Base-by-base conservation (phyloP, 164 flowering plant genomes). In the Annona cherimola region DNA sequence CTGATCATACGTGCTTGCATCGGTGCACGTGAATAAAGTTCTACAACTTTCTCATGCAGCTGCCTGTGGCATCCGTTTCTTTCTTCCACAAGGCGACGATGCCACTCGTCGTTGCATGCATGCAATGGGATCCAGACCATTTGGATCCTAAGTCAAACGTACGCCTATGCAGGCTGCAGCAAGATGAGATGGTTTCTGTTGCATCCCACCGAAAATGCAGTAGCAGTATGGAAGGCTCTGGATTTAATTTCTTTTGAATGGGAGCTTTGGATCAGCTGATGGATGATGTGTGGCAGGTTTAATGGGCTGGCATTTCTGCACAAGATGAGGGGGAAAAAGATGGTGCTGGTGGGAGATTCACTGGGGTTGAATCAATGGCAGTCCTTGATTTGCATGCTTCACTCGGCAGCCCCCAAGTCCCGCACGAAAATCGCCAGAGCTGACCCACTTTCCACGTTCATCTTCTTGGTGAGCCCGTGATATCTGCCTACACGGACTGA, bases 291-390 rank as follows among this genome's bases (percentile, higher is more conserved):
- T 73, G 44, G 63, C 61, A 94, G 98, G 82, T 94, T 94, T 69
- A 46, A 89, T 79, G 99, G 92, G 75, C 70, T 80, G 39, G 80
- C 79, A 46, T 91, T 95, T 80, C 66, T 93, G 83, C 1, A n/a
- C 68, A 88, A 80, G 45, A 91, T 93, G 98, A 84, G 77, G 70
- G 96, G 92, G 60, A 92, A 86, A 72, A 84, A 81, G 0, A 80
- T 95, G 69, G 89, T 95, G 98, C 89, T 95, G 73, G 98, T 91
- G 5, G 98, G 99, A 2, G 98, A 95, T 66, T 93, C 98, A 0
- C 73, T 95, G 2, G 96, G 97, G 2, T 76, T 84, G 71, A 91
- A 95, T 74, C 98, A 95, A 82, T 95, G 99, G 99, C 82, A 95
- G 83, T 95, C 98, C 0, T 73, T 93, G 81, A 78, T 93, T 70